These are phyloP conservation scores for Moricandia moricandioides DNA, from an alignment of 345 rosid species.

Conservation along the genomic window DNA sequence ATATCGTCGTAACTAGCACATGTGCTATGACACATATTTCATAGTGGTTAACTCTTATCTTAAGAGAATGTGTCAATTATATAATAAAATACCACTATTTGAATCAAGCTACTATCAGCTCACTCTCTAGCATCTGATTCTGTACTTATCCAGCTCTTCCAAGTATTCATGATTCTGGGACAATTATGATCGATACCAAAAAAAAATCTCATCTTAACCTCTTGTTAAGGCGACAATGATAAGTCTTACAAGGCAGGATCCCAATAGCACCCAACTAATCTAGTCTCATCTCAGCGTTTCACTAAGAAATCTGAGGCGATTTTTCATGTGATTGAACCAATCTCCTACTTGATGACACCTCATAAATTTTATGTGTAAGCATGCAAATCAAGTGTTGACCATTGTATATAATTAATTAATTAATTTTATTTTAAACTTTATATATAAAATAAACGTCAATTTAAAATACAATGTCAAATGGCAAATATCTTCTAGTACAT, in stretches of 20 bases:
- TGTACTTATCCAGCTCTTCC: background rate
- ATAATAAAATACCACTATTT: background rate
- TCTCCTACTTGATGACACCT: background rate
- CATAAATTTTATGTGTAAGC: background rate
- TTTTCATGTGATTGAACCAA: background rate
- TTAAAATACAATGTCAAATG: background rate
- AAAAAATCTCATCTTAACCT: too few relatives aligned
- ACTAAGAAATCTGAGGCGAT: background rate
- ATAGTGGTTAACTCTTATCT: background rate
- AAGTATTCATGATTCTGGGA: background rate
- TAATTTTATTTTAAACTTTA: background rate
- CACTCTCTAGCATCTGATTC: background rate
- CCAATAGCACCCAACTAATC: background rate
- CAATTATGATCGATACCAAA: background rate
- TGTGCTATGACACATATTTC: slow-evolving; percentile 1
- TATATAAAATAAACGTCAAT: background rate
- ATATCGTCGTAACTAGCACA: background rate
- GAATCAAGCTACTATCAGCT: background rate
- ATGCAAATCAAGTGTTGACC: background rate
- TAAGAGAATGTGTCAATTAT: background rate
- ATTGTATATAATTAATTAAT: background rate
- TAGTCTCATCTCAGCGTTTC: background rate
- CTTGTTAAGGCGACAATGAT: background rate
- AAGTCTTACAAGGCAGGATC: background rate
- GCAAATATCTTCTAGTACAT: background rate